Percentiles rank a stretch among this genome's conserved stretches.
Evolutionary conservation across 1,284 basidiomycete genomes (phyloP).

Genomic region (Exobasidium rhododendri): DNA sequence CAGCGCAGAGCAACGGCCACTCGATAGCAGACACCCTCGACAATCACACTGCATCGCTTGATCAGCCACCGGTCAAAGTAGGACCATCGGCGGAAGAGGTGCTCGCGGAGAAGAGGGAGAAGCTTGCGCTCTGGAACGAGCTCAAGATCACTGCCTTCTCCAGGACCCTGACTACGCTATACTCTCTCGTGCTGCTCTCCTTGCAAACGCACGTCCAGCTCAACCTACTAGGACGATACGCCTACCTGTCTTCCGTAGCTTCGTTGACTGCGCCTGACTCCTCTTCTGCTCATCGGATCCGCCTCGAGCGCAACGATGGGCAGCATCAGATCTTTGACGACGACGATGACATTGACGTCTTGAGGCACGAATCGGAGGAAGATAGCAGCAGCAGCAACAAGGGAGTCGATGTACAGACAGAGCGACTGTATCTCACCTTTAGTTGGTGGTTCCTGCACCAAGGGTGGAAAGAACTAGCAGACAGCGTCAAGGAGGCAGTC

Average conservation of each 20-base stretch:
- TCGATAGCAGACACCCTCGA: neutral
- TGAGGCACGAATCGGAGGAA: conserved; percentile 1
- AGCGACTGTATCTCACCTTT: conserved; percentile 75
- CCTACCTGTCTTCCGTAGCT: conserved; percentile 67
- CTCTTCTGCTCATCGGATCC: conserved; percentile 10
- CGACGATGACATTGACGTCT: conserved; percentile 7
- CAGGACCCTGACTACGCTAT: conserved; percentile 76
- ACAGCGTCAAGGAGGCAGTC: conserved; percentile 69
- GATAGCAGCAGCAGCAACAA: conserved; percentile 3
- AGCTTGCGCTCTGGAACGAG: conserved; percentile 52
- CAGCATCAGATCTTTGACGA: neutral
- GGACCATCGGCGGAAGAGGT: neutral
- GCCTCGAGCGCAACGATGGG: conserved; percentile 14
- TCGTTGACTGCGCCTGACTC: conserved; percentile 8
- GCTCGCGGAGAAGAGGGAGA: conserved; percentile 17
- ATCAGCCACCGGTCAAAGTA: neutral
- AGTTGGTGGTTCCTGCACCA: conserved; percentile 87
- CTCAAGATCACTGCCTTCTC: conserved; percentile 65
- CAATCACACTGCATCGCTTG: neutral
- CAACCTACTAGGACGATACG: conserved; percentile 73
- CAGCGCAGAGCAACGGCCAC: neutral
- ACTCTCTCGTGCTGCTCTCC: conserved; percentile 74
- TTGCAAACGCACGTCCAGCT: conserved; percentile 79
- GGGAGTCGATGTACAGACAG: conserved; percentile 60
- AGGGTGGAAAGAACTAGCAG: conserved; percentile 78